Percentiles rank a stretch among this genome's conserved stretches.
phyloP scores from a whole-genome alignment of 805 yeast species.

The Pichia sporocuriosa region DNA sequence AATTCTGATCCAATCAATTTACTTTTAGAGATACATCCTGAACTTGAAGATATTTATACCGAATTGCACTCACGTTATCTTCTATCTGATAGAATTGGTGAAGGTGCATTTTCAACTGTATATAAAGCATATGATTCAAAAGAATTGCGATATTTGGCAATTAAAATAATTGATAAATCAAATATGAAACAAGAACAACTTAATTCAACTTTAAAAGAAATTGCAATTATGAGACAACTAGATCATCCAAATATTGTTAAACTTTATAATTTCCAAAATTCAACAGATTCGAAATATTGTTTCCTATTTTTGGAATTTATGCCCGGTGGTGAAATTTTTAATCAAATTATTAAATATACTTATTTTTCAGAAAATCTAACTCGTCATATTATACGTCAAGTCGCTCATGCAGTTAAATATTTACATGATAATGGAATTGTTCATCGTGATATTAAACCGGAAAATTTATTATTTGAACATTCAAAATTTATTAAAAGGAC shows the following conservation, averaged over 20 bases:
- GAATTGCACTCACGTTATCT: constrained; percentile 26
- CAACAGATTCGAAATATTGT: constrained; percentile 39
- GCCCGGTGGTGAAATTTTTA: constrained; percentile 76
- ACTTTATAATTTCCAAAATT: constrained; percentile 47
- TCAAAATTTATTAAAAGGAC: constrained; percentile 39
- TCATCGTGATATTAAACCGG: constrained; percentile 81
- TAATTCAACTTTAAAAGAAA: constrained; percentile 60
- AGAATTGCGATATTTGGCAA: constrained; percentile 49
- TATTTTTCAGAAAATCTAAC: constrained; percentile 68
- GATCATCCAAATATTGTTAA: constrained; percentile 56
- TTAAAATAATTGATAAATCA: constrained; percentile 65
- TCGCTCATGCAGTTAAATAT: constrained; percentile 61
- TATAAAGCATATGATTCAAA: constrained; percentile 55
- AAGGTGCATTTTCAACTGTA: constrained; percentile 89
- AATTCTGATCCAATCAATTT: constrained; percentile 2
- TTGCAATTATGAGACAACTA: constrained; percentile 61
- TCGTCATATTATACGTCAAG: constrained; percentile 65
- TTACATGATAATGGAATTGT: constrained; percentile 69
- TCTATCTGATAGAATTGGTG: constrained; percentile 44
- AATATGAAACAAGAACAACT: constrained; percentile 46
- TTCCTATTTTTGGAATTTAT: constrained; percentile 62
- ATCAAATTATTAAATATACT: constrained; percentile 70
- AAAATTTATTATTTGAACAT: constrained; percentile 60
- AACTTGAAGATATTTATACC: constrained; percentile 19
- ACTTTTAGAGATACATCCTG: constrained; percentile 10